phyloP scores from a whole-genome alignment of 1,284 basidiomycete species.

The Cutaneotrichosporon cutaneum region DNA sequence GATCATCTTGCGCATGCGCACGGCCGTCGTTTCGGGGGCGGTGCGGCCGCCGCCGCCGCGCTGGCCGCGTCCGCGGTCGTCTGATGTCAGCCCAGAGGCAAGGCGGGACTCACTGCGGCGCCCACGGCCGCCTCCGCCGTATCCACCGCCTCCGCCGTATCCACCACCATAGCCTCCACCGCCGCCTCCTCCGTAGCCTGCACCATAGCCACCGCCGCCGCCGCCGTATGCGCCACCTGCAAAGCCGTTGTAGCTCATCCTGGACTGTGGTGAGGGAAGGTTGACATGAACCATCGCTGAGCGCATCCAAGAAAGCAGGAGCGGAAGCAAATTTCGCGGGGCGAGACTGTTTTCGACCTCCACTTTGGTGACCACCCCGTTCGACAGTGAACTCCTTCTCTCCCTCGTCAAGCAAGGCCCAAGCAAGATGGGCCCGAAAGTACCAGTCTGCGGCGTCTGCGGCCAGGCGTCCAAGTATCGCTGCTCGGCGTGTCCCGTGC shows the following conservation, averaged over 20 bases:
- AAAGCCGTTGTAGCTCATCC: conserved; percentile 43
- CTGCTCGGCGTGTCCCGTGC: conserved; percentile 44
- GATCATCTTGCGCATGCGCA: conserved; percentile 67
- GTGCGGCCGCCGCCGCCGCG: conserved; percentile 27
- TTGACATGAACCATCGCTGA: background rate
- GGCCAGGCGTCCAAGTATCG: conserved; percentile 42
- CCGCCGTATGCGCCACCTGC: conserved; percentile 19
- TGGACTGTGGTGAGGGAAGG: background rate
- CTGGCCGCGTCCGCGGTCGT: conserved; percentile 29
- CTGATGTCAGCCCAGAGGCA: conserved; percentile 14
- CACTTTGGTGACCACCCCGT: background rate
- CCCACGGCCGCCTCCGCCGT: conserved; percentile 30
- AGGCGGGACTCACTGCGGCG: conserved; percentile 25
- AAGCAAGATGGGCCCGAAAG: conserved; percentile 17
- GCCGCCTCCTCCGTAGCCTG: conserved; percentile 17
- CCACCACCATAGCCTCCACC: conserved; percentile 15
- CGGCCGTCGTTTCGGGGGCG: conserved; percentile 65
- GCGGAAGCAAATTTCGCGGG: conserved; percentile 10
- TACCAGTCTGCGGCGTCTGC: conserved; percentile 40
- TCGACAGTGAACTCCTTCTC: too few species aligned
- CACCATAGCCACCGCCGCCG: conserved; percentile 18
- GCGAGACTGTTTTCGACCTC: conserved; percentile 2
- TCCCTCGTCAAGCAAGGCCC: too few species aligned
- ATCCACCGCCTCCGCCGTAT: conserved; percentile 21
- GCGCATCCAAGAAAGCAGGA: background rate